phyloP scores from a whole-genome alignment of 176 grass and related monocot genomes.

The Musa troglodytarum region DNA sequence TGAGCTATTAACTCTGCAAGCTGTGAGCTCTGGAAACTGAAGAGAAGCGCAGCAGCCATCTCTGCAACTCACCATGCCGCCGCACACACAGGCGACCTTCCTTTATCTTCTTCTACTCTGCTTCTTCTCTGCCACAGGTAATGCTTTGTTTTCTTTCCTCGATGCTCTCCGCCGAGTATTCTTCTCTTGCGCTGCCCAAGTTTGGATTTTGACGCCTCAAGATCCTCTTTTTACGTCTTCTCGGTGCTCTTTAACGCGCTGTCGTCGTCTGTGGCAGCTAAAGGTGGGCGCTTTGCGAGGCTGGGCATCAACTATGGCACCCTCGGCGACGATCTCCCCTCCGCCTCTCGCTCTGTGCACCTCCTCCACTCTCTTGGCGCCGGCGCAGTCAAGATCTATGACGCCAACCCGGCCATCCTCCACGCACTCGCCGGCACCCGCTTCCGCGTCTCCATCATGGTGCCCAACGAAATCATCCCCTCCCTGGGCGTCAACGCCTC shows the following conservation, averaged over 20 bases:
- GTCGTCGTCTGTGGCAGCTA: slow-evolving; percentile 1
- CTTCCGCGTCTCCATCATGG: slow-evolving; percentile 78
- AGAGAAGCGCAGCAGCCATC: neutral
- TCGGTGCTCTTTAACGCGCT: neutral
- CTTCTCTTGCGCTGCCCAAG: neutral
- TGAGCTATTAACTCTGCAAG: neutral
- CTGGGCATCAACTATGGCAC: slow-evolving; percentile 85
- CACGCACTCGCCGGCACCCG: slow-evolving; percentile 45
- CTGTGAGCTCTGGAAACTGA: neutral
- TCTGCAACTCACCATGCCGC: neutral
- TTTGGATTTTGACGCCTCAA: no score
- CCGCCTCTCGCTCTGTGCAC: slow-evolving; percentile 37
- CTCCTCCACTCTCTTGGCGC: slow-evolving; percentile 42
- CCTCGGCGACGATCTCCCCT: slow-evolving; percentile 63
- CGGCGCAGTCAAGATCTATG: slow-evolving; percentile 79
- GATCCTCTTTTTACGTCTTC: neutral
- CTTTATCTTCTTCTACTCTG: slow-evolving; percentile 7
- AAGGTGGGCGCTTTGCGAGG: slow-evolving; percentile 24
- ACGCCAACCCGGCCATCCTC: slow-evolving; percentile 65
- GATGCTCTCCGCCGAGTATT: neutral
- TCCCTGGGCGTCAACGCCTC: slow-evolving; percentile 37
- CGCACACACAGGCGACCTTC: neutral
- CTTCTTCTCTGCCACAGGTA: slow-evolving; percentile 6
- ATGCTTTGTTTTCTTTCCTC: neutral
- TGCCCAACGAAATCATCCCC: slow-evolving; percentile 71